Percentiles rank a stretch among this genome's conserved stretches.
Conservation (phyloP, 495 filamentous ascomycete species). For the Daldinia concentrica region DNA sequence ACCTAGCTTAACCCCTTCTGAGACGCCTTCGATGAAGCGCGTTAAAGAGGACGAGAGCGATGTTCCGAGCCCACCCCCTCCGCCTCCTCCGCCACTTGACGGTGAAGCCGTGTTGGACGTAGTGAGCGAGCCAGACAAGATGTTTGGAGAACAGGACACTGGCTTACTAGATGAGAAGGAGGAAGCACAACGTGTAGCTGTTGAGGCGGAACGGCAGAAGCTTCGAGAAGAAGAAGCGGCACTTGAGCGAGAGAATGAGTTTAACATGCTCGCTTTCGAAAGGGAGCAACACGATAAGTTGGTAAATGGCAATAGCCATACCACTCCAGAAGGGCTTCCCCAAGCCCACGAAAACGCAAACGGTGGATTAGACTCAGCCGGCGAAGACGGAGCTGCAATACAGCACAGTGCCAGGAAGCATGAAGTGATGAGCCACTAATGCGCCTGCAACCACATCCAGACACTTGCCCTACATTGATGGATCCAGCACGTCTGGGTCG, state of each 20-base stretch:
- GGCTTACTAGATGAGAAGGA: conserved; percentile 52
- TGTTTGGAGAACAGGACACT: conserved; percentile 56
- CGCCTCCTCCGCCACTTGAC: conserved; percentile 55
- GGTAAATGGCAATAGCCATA: conserved; percentile 24
- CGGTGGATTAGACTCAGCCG: conserved; percentile 9
- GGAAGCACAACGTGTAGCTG: conserved; percentile 54
- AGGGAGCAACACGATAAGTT: conserved; percentile 40
- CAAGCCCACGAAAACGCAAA: conserved; percentile 7
- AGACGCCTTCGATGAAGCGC: conserved; percentile 58
- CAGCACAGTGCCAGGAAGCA: conserved; percentile 39
- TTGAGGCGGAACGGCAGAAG: conserved; percentile 50
- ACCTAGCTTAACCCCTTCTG: conserved; percentile 51
- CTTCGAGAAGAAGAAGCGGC: conserved; percentile 45
- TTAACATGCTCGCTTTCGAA: conserved; percentile 49
- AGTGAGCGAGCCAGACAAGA: conserved; percentile 49
- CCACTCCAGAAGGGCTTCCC: conserved; percentile 2
- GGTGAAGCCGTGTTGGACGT: conserved; percentile 43
- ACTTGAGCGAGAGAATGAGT: conserved; percentile 46
- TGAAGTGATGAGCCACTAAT: conserved; percentile 48
- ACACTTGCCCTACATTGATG: neutral
- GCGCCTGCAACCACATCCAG: neutral
- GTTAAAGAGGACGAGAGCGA: conserved; percentile 57
- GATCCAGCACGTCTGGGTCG: neutral
- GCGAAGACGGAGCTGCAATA: conserved; percentile 13
- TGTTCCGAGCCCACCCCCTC: conserved; percentile 46